Percentiles rank a stretch among this genome's conserved stretches.
Evolutionary conservation across 139 green algal genomes (phyloP).

Genomic region (Closterium sp.): DNA sequence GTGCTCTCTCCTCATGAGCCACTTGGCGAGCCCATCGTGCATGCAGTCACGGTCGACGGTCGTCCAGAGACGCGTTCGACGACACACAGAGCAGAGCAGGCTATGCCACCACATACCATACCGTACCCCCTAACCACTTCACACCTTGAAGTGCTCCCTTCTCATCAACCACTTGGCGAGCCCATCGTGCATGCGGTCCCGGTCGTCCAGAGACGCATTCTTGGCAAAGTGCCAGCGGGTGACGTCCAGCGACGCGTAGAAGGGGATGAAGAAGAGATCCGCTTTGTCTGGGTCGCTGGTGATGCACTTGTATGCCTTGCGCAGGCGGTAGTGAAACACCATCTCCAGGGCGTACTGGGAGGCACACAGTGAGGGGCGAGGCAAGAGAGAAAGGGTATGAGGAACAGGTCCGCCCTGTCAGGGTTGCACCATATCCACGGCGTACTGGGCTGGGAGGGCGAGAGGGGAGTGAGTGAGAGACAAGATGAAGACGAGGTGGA

Average conservation of each 20-base stretch:
- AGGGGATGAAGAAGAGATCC: slow-evolving; percentile 35
- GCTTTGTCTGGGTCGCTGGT: slow-evolving; percentile 20
- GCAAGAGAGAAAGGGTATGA: not conserved
- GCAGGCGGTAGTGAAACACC: slow-evolving; percentile 25
- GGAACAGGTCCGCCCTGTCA: not conserved
- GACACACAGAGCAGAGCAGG: too few relatives aligned
- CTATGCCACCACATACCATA: too few relatives aligned
- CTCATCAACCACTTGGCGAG: slow-evolving; percentile 19
- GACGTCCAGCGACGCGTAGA: slow-evolving; percentile 30
- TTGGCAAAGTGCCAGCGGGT: slow-evolving; percentile 28
- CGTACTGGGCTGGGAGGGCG: too few relatives aligned
- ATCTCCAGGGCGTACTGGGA: slow-evolving; percentile 32
- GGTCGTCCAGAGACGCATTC: not conserved
- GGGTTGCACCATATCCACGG: too few relatives aligned
- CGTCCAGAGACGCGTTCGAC: not conserved
- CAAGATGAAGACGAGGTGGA: too few relatives aligned
- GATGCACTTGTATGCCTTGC: slow-evolving; percentile 22
- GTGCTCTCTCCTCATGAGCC: slow-evolving; percentile 6
- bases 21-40: not conserved
- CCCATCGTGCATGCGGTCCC: not conserved
- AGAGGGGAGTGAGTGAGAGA: not conserved
- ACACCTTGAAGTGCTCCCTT: slow-evolving; percentile 6
- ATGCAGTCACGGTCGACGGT: slow-evolving; percentile 12
- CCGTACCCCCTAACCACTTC: too few relatives aligned
- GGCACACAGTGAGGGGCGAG: not conserved